phyloP scores from a whole-genome alignment of 768 basidiomycete genomes.

The Nevesoporus exiguus region DNA sequence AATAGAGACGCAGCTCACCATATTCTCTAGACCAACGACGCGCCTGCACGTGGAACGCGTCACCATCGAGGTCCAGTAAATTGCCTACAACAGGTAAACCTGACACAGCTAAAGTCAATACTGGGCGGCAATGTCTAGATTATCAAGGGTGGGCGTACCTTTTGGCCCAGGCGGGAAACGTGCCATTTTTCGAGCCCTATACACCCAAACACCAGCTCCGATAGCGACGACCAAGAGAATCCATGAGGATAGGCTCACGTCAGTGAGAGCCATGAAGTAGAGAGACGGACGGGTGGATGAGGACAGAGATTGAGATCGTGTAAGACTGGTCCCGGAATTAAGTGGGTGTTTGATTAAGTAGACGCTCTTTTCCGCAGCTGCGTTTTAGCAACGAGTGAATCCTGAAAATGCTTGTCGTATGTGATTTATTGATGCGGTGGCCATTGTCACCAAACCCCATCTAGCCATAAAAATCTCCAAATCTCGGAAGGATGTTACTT shows the following conservation, averaged over 20 bases:
- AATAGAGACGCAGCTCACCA: background rate
- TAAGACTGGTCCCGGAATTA: background rate
- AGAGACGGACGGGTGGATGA: background rate
- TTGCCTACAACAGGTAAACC: slow-evolving; percentile 1
- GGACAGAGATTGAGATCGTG: background rate
- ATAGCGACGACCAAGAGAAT: background rate
- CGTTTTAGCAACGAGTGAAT: background rate
- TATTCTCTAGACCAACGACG: background rate
- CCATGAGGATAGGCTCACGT: background rate
- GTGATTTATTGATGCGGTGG: background rate
- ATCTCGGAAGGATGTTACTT: too few species aligned
- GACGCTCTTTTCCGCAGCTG: background rate
- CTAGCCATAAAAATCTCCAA: too few species aligned
- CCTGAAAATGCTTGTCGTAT: background rate
- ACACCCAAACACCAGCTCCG: background rate
- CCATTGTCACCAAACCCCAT: background rate
- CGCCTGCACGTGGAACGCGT: background rate
- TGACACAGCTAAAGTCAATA: background rate
- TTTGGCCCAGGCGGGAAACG: slow-evolving; percentile 2
- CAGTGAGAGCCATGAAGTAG: background rate
- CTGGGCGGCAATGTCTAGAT: background rate
- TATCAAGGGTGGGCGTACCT: background rate
- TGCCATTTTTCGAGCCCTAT: background rate
- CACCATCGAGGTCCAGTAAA: background rate
- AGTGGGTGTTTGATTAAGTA: background rate